These are phyloP conservation scores for Anthracocystis panici-leucophaei DNA, from an alignment of 1,284 basidiomycete genomes.

Conservation along the genomic window DNA sequence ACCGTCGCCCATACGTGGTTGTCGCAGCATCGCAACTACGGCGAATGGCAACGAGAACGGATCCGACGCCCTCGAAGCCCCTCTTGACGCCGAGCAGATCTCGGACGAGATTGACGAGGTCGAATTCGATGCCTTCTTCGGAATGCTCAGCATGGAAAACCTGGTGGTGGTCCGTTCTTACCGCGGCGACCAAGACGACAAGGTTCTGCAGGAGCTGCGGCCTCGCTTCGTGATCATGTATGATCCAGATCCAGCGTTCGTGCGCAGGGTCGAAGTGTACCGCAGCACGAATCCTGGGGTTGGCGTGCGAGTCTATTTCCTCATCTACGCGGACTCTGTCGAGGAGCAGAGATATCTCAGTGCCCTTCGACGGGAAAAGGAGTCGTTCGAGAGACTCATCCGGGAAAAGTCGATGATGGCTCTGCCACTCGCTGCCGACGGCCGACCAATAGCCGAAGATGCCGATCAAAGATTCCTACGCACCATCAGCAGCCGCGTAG, in stretches of 20 bases:
- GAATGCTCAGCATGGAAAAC: constrained; percentile 82
- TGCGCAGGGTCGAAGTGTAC: constrained; percentile 87
- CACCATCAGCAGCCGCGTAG: constrained; percentile 87
- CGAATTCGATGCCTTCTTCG: constrained; percentile 78
- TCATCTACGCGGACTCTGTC: constrained; percentile 90
- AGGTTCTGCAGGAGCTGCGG: constrained; percentile 84
- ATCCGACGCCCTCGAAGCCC: not conserved
- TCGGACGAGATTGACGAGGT: constrained; percentile 42
- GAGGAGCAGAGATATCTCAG: constrained; percentile 96
- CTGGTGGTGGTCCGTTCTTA: constrained; percentile 88
- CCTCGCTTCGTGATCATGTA: constrained; percentile 91
- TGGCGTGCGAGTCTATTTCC: constrained; percentile 91
- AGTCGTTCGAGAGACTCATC: constrained; percentile 92
- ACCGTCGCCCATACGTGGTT: too few species aligned
- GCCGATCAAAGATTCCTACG: constrained; percentile 76
- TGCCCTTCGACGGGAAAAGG: constrained; percentile 88
- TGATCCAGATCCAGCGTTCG: constrained; percentile 92
- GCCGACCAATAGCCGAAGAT: constrained; percentile 71
- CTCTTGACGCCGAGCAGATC: constrained; percentile 21
- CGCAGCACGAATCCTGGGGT: constrained; percentile 88
- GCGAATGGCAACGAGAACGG: constrained; percentile 18
- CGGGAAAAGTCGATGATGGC: constrained; percentile 94
- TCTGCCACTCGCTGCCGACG: constrained; percentile 85
- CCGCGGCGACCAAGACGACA: constrained; percentile 91
- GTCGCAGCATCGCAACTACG: constrained; percentile 23